These are phyloP conservation scores for Canna indica DNA, from an alignment of 176 grass and related monocot species.

Conservation along the genomic window DNA sequence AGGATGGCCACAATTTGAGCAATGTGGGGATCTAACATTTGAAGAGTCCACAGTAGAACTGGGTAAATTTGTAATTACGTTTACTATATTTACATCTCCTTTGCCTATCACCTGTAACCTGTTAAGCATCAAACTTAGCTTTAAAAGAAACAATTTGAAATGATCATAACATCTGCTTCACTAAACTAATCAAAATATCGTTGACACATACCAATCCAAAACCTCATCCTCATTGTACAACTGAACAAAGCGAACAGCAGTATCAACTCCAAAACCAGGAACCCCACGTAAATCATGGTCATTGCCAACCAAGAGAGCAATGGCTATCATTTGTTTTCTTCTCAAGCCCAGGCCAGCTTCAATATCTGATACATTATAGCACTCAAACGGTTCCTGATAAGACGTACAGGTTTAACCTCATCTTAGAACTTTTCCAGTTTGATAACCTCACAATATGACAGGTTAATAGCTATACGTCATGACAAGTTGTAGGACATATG, in stretches of 20 bases:
- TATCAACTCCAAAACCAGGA: constrained; percentile 74
- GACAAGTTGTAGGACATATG: too few relatives aligned
- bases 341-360: constrained; percentile 72
- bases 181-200: constrained; percentile 1
- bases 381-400: constrained; percentile 93
- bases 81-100: constrained; percentile 36
- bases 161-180: constrained; percentile 4
- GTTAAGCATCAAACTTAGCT: constrained; percentile 20
- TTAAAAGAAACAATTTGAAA: constrained; percentile 5
- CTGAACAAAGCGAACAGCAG: constrained; percentile 57
- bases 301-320: constrained; percentile 76
- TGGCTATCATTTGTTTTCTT: constrained; percentile 92
- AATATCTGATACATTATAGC: constrained; percentile 80
- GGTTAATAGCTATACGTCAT: not conserved
- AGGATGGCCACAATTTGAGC: constrained; percentile 79
- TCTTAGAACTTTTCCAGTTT: too few relatives aligned
- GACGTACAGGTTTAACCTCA: constrained; percentile 13
- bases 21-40: constrained; percentile 42
- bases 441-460: too few relatives aligned
- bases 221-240: constrained; percentile 57
- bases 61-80: constrained; percentile 32
- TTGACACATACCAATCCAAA: constrained; percentile 53
- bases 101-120: constrained; percentile 69
- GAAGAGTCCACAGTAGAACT: constrained; percentile 24
- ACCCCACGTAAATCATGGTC: constrained; percentile 77